phyloP scores from a whole-genome alignment of 2,329 filamentous ascomycete species.

The Xylariaceae sp. region DNA sequence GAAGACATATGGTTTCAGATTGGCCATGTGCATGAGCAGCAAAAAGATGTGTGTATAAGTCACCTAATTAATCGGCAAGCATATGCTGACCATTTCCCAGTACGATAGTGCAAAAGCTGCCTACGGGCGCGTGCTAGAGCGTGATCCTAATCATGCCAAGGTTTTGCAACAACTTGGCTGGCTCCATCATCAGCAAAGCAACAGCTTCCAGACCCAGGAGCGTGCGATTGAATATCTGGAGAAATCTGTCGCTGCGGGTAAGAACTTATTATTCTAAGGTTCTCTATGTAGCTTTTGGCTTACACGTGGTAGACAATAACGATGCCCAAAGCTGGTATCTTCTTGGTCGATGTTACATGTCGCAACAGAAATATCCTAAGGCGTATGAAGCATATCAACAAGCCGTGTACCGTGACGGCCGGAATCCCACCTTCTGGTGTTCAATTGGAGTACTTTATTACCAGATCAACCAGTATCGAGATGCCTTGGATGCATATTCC shows the following conservation, averaged over 20 bases:
- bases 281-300: conserved; percentile 30
- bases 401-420: conserved; percentile 95
- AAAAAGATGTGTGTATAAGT: conserved; percentile 82
- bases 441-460: conserved; percentile 99
- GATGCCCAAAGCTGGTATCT: conserved; percentile 99
- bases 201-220: conserved; percentile 88
- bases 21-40: conserved; percentile 96
- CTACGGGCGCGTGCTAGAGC: conserved; percentile 90
- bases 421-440: conserved; percentile 99
- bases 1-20: conserved; percentile 99
- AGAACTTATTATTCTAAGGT: conserved; percentile 42
- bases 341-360: conserved; percentile 98
- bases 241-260: conserved; percentile 92
- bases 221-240: conserved; percentile 96
- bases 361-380: conserved; percentile 97
- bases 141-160: conserved; percentile 95
- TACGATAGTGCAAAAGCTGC: conserved; percentile 92
- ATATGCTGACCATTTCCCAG: conserved; percentile 55
- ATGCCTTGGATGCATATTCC: conserved; percentile 96
- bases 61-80: conserved; percentile 26
- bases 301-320: conserved; percentile 71
- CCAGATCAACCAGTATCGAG: conserved; percentile 99
- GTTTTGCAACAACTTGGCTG: conserved; percentile 97
- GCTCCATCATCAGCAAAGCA: conserved; percentile 96
- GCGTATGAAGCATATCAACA: conserved; percentile 99